Evolutionary conservation across 2,329 filamentous ascomycete species (phyloP).

Genomic region (Myriosclerotinia duriaeana): DNA sequence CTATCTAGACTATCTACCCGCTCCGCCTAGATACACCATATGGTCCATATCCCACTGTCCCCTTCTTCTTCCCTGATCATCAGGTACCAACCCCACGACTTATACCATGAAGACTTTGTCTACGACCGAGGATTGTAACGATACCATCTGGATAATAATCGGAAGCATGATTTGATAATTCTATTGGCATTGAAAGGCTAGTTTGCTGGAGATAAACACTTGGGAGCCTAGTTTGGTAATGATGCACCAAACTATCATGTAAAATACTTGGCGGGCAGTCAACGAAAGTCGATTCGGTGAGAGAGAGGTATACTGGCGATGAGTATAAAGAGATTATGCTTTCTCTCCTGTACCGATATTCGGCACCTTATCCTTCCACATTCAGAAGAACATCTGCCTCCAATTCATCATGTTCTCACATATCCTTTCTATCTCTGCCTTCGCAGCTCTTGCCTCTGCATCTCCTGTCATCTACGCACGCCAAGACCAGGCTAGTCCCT

Average conservation of each 20-base stretch:
- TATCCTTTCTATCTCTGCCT: constrained; percentile 22
- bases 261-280: constrained; percentile 3
- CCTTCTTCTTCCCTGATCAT: not conserved
- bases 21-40: not conserved
- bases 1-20: not conserved
- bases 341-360: not conserved
- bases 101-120: not conserved
- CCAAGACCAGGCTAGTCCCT: constrained; percentile 25
- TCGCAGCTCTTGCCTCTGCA: constrained; percentile 26
- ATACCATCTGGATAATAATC: not conserved
- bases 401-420: constrained; percentile 11
- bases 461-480: constrained; percentile 29
- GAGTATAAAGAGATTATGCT: constrained; percentile 6
- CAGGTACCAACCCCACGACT: not conserved
- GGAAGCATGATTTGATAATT: constrained; percentile 12
- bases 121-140: not conserved
- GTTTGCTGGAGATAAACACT: constrained; percentile 6
- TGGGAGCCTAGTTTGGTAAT: not conserved
- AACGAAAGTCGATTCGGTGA: not conserved
- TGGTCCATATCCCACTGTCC: too few species aligned
- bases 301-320: not conserved
- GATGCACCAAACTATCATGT: constrained; percentile 7
- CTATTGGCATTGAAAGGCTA: not conserved
- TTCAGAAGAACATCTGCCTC: not conserved
- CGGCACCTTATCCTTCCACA: not conserved